A percentile compares a stretch with the other conserved stretches of the same genome.
Conservation (phyloP, 805 yeast species). For the Candida glaebosa region DNA sequence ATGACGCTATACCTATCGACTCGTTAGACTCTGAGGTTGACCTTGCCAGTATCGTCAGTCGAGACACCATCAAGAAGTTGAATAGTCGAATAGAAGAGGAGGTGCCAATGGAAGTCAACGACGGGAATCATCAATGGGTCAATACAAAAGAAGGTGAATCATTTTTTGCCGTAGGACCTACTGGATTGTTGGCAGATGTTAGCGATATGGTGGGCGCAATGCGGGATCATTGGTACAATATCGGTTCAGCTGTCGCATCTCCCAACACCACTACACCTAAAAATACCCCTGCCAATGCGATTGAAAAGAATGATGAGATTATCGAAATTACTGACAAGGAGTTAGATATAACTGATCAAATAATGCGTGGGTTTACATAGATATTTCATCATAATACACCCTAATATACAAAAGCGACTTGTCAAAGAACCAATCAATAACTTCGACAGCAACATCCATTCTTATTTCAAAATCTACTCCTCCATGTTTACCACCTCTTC, state of each 20-base stretch:
- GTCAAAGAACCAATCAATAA: neutral
- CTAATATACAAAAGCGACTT: neutral
- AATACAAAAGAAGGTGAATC: conserved; percentile 39
- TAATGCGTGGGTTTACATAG: conserved; percentile 23
- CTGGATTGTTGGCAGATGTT: conserved; percentile 65
- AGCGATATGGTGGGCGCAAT: conserved; percentile 54
- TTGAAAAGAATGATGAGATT: neutral
- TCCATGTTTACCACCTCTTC: conserved; percentile 4
- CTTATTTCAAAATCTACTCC: neutral
- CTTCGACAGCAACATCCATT: conserved; percentile 5
- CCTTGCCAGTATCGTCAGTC: conserved; percentile 25
- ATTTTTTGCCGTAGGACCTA: conserved; percentile 58
- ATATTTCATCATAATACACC: conserved; percentile 1
- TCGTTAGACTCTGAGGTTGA: conserved; percentile 26
- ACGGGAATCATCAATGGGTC: conserved; percentile 46
- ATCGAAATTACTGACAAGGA: neutral
- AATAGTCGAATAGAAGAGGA: conserved; percentile 31
- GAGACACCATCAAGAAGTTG: conserved; percentile 34
- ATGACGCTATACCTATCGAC: conserved; percentile 12
- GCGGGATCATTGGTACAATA: conserved; percentile 31
- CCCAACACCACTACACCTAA: neutral
- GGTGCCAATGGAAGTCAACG: conserved; percentile 13
- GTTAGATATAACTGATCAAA: conserved; percentile 2
- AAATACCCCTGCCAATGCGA: neutral
- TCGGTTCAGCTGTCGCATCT: neutral